Base-by-base conservation (phyloP, 2,329 filamentous ascomycete species). In the Gnomoniopsis sp. region DNA sequence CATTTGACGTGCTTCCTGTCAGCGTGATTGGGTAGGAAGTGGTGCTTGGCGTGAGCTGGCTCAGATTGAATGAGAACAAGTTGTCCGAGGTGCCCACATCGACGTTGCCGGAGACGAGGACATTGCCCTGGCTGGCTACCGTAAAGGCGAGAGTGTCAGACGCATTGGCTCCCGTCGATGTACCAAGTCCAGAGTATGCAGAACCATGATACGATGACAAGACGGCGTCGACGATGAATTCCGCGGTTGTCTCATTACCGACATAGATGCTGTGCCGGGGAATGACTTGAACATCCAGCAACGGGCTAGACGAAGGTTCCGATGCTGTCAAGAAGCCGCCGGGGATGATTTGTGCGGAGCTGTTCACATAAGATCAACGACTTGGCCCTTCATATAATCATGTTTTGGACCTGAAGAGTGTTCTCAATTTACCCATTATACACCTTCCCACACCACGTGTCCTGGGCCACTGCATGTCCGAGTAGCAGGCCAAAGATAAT, bases 211-310 rank as follows among this genome's bases (percentile, higher is more conserved):
- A 77, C 3, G 68, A 68, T 6, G 77, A 80, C 6, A 78, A 62
- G 8, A 65, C 69, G 1, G 78, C 75, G 22, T 75, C 72, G 48
- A 81, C 71, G 6, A 80, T 68, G 55, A 80, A 76, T 19, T 77
- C 73, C 2, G 71, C 78, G 3, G 65, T 60, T 3, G 62, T 53
- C 58, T 80, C 78, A 48, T 68, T 71, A 17, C 71, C 72, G 2
- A 81, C 68, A 53, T 79, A 81, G 48, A 81, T 69, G 65, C 72
- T 79, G 65, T 79, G 75, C 1, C 78, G 74, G 7, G 79, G 74
- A 36, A 71, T 70, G 63, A 80, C 71, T 52, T 78, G 76, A 44
- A 81, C 66, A 56, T 79, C 64, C 2, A 80, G 64, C 30, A 75
- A 72, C 3, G 73, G 72, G 19, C 36, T 57, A 1, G 46, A 26